Evolutionary conservation across 441 rosid genomes (phyloP), one percentile per base, ranked within the genome.

Genomic region (Raphanus hybrid): DNA sequence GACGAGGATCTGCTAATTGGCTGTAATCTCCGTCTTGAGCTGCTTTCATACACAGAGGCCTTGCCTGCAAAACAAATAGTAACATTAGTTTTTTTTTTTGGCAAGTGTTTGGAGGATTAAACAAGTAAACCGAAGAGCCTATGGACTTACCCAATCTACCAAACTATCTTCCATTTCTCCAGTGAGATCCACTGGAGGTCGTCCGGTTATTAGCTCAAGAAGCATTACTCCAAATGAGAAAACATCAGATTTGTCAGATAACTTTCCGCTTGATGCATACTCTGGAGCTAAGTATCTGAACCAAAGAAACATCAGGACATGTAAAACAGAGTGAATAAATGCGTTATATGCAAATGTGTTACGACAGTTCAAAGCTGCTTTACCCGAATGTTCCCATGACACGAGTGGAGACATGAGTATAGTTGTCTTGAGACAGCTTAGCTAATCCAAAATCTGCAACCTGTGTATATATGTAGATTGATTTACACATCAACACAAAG

Each of bases 381-480:
- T 74, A 94, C 98, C 98, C 97, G 41, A 94, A 90, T 73, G 98
- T 92, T 84, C 97, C 98, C 97, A 94, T 92, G 62, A 92, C 86
- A 4, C 97, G 90, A 62, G 98, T 94, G 6, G 97, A 92, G 20
- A 91, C 96, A 81, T 94, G 93, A 71, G 98, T 91, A 67, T 86
- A 32, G 76, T 72, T 87, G 81, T 89, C 94, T 15, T 86, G 73
- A 63, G 88, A 71, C 37, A 94, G 85, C 85, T 85, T 94, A 45
- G 94, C 99, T 84, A 94, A 81, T 66, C 99, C 97, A 57, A 94
- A 94, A 82, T 94, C 97, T 15, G 97, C 87, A 59, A 94, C 93
- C 97, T 94, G 81, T 23, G 3, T 10, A 10, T 26, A 15, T 32
- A 34, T 6, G 20, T 5, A 59, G 9, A 52, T 27, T 52, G 18